phyloP scores from a whole-genome alignment of 257 asterid genomes.

The Anisodus acutangulus region DNA sequence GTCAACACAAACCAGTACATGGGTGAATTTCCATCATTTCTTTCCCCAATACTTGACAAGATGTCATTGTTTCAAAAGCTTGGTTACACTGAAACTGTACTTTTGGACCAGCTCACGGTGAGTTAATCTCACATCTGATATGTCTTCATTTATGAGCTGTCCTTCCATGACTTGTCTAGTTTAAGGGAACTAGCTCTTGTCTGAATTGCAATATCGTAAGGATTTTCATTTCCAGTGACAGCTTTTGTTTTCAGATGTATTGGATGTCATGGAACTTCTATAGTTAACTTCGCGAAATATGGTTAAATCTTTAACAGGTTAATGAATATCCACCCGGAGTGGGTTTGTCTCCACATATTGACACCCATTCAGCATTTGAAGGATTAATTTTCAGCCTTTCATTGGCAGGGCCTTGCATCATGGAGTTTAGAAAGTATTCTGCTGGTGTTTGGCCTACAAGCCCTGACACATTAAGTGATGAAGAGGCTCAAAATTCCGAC shows the following conservation, averaged over 20 bases:
- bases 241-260: background rate
- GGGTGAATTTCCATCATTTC: conserved; percentile 86
- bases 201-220: background rate
- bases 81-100: conserved; percentile 45
- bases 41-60: conserved; percentile 65
- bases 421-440: conserved; percentile 91
- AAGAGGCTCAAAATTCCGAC: conserved; percentile 44
- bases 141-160: conserved; percentile 13
- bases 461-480: conserved; percentile 43
- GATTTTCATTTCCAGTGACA: background rate
- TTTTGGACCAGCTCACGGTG: conserved; percentile 84
- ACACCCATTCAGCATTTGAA: conserved; percentile 97
- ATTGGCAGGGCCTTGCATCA: conserved; percentile 89
- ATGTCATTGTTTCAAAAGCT: conserved; percentile 54
- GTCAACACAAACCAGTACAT: conserved; percentile 69
- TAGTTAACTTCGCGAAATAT: background rate
- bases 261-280: background rate
- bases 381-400: conserved; percentile 91
- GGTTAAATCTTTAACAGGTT: conserved; percentile 55
- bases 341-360: conserved; percentile 95
- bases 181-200: conserved; percentile 28
- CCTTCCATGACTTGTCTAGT: background rate
- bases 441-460: conserved; percentile 60
- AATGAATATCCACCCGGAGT: conserved; percentile 94
- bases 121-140: conserved; percentile 39